phyloP scores from a whole-genome alignment of 75 land plant species.

The Larix kaempferi region DNA sequence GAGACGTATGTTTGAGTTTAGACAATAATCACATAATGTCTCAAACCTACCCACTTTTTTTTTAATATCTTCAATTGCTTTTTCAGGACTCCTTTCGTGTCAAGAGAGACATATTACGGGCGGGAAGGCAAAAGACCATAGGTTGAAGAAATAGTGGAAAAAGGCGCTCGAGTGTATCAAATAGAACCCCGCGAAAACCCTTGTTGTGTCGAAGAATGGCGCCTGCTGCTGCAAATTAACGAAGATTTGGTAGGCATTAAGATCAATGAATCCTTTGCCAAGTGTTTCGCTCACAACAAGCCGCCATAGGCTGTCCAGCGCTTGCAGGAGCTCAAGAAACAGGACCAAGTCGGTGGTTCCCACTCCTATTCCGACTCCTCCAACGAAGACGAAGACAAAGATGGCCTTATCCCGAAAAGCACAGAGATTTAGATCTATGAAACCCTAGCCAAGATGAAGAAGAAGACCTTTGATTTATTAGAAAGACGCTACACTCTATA shows the following conservation, averaged over 20 bases:
- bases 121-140: too few species aligned
- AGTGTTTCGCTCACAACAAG: conserved; percentile 84
- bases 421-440: conserved; percentile 63
- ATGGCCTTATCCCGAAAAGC: conserved; percentile 20
- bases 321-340: conserved; percentile 72
- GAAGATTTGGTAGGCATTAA: conserved; percentile 39
- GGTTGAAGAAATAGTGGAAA: too few species aligned
- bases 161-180: too few species aligned
- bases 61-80: too few species aligned
- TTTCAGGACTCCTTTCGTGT: too few species aligned
- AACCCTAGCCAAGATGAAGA: conserved; percentile 64
- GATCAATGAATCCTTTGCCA: conserved; percentile 64
- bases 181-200: too few species aligned
- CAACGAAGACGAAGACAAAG: conserved; percentile 47
- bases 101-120: too few species aligned
- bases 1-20: too few species aligned
- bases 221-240: neutral
- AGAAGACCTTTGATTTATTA: conserved; percentile 50
- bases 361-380: conserved; percentile 26
- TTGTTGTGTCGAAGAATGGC: too few species aligned
- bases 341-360: conserved; percentile 33
- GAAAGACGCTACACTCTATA: conserved; percentile 53
- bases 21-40: too few species aligned
- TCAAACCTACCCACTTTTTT: too few species aligned
- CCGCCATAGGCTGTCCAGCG: conserved; percentile 79